These are phyloP conservation scores for Schizophyllum amplum DNA, from an alignment of 1,284 basidiomycete species.

Conservation along the genomic window DNA sequence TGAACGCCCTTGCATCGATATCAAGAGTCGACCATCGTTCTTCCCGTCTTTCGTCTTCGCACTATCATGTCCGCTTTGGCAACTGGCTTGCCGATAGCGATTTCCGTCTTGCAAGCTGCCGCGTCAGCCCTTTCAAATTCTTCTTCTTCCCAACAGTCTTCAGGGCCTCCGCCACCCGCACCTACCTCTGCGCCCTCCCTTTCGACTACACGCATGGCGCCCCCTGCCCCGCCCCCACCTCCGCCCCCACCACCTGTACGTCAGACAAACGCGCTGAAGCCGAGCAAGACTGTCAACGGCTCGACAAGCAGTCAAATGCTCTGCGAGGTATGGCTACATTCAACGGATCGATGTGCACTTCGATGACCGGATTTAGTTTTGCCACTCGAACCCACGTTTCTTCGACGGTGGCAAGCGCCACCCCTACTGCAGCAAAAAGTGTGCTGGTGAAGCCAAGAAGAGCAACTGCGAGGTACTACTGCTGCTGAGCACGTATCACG, in stretches of 20 bases:
- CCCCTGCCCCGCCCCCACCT: slow-evolving; percentile 7
- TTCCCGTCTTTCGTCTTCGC: slow-evolving; percentile 13
- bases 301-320: slow-evolving; percentile 20
- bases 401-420: slow-evolving; percentile 34
- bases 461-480: slow-evolving; percentile 29
- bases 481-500: slow-evolving; percentile 3
- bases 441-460: slow-evolving; percentile 29
- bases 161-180: slow-evolving; percentile 2
- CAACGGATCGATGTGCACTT: neutral
- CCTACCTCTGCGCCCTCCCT: neutral
- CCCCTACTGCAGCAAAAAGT: slow-evolving; percentile 37
- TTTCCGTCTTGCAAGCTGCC: slow-evolving; percentile 43
- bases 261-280: slow-evolving; percentile 18
- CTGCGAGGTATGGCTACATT: slow-evolving; percentile 25
- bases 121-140: slow-evolving; percentile 31
- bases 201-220: neutral
- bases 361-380: slow-evolving; percentile 23
- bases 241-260: slow-evolving; percentile 18
- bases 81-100: slow-evolving; percentile 39
- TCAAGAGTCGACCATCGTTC: slow-evolving; percentile 15
- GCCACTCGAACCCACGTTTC: slow-evolving; percentile 44
- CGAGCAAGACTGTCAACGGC: slow-evolving; percentile 9
- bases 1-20: slow-evolving; percentile 14
- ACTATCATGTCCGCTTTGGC: slow-evolving; percentile 25
- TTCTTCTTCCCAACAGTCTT: slow-evolving; percentile 16